These are phyloP conservation scores for Tausonia pullulans DNA, from an alignment of 1,284 basidiomycete genomes.

Conservation along the genomic window DNA sequence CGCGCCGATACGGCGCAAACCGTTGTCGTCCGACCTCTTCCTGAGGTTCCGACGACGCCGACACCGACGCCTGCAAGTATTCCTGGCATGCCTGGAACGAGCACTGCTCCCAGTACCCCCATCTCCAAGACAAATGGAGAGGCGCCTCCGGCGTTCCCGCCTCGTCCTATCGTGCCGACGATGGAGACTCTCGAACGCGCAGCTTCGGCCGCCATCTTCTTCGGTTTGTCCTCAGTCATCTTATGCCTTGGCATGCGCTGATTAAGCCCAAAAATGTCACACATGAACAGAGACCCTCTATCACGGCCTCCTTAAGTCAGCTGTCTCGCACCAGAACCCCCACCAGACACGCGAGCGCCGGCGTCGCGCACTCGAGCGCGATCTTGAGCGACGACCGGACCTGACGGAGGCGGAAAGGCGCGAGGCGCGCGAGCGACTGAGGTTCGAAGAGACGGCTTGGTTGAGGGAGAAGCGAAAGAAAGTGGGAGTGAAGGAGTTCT, in stretches of 20 bases:
- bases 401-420: slow-evolving; percentile 59
- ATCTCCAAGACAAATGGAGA: slow-evolving; percentile 4
- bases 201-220: slow-evolving; percentile 83
- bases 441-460: slow-evolving; percentile 77
- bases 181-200: slow-evolving; percentile 85
- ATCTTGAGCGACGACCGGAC: slow-evolving; percentile 59
- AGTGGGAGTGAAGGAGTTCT: slow-evolving; percentile 74
- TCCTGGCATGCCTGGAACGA: neutral
- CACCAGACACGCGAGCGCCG: slow-evolving; percentile 65
- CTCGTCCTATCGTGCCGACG: slow-evolving; percentile 58
- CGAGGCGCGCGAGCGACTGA: slow-evolving; percentile 61
- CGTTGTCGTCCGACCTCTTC: slow-evolving; percentile 15
- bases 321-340: slow-evolving; percentile 40
- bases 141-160: slow-evolving; percentile 26
- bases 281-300: slow-evolving; percentile 65
- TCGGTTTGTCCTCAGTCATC: slow-evolving; percentile 31
- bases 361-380: slow-evolving; percentile 70
- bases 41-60: neutral
- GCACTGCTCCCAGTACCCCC: slow-evolving; percentile 7
- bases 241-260: neutral
- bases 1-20: slow-evolving; percentile 18
- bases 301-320: slow-evolving; percentile 57
- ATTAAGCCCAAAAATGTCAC: neutral
- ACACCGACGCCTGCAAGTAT: neutral
- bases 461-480: slow-evolving; percentile 70